Evolutionary conservation across 192 early-diverging fungal genomes (phyloP).

Genomic region (Haplosporangium gracile): DNA sequence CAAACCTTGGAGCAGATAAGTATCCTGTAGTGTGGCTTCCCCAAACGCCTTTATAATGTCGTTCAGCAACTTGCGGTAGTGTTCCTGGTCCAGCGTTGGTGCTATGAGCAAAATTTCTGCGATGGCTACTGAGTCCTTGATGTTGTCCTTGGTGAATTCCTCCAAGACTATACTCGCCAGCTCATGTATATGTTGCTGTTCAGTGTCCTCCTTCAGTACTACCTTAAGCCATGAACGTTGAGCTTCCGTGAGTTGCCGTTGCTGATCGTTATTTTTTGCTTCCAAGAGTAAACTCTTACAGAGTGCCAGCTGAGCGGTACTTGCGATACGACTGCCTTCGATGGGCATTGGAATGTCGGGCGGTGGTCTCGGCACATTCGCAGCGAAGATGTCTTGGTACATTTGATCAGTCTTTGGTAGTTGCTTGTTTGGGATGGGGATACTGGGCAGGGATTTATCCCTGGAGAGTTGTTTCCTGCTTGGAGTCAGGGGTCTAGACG

Average conservation of each 20-base stretch:
- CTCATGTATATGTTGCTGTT: not conserved
- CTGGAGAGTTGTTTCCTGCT: not conserved
- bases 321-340: not conserved
- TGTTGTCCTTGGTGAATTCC: conserved; percentile 1
- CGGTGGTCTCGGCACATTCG: not conserved
- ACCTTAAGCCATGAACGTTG: not conserved
- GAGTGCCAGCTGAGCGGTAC: not conserved
- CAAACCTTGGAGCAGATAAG: not conserved
- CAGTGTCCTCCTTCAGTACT: not conserved
- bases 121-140: conserved; percentile 11
- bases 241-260: not conserved
- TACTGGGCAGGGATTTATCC: not conserved
- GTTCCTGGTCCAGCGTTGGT: conserved; percentile 8
- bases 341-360: not conserved
- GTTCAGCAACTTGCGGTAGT: not conserved
- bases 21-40: not conserved
- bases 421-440: not conserved
- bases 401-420: not conserved
- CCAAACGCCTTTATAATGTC: not conserved
- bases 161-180: not conserved
- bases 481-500: not conserved
- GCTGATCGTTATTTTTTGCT: not conserved
- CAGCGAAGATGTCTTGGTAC: not conserved
- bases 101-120: conserved; percentile 6
- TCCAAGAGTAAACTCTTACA: not conserved